A percentile compares a stretch with the other conserved stretches of the same genome.
These are phyloP conservation scores for Chenopodium formosanum DNA, from an alignment of 148 eudicot genomes.

Conservation along the genomic window DNA sequence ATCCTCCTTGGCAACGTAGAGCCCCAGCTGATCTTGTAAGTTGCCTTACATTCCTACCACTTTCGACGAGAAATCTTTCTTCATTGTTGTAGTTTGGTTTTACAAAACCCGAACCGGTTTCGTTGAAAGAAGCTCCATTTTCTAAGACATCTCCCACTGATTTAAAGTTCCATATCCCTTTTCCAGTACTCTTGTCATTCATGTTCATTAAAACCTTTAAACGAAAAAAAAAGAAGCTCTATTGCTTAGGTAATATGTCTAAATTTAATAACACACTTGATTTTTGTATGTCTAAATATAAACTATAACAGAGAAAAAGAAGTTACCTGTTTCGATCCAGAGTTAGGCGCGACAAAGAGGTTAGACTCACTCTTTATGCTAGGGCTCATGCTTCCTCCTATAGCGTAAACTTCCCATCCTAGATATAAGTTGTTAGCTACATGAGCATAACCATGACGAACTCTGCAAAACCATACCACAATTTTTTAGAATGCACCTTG, in stretches of 20 bases:
- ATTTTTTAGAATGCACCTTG: not conserved
- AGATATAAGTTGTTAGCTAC: slow-evolving; percentile 89
- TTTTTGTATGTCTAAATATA: not conserved
- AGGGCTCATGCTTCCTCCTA: slow-evolving; percentile 91
- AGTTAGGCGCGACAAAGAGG: slow-evolving; percentile 62
- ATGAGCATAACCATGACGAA: slow-evolving; percentile 83
- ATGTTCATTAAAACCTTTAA: slow-evolving; percentile 41
- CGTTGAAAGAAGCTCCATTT: slow-evolving; percentile 69
- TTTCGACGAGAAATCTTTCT: slow-evolving; percentile 49
- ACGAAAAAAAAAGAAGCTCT: too few species aligned
- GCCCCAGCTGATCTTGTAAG: slow-evolving; percentile 69
- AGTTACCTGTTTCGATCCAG: slow-evolving; percentile 61
- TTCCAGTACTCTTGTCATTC: slow-evolving; percentile 16
- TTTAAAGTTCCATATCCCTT: slow-evolving; percentile 36
- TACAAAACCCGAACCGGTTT: slow-evolving; percentile 34
- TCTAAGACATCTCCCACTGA: slow-evolving; percentile 67
- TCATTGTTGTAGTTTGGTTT: slow-evolving; percentile 54
- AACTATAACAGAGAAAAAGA: not conserved
- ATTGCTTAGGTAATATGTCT: not conserved
- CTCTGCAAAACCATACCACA: slow-evolving; percentile 37
- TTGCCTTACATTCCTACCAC: slow-evolving; percentile 50
- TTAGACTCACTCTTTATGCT: slow-evolving; percentile 76
- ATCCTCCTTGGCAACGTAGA: slow-evolving; percentile 45
- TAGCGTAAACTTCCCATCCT: slow-evolving; percentile 81
- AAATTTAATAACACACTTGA: too few species aligned